Percentiles rank a stretch among this genome's conserved stretches.
phyloP scores from a whole-genome alignment of 139 green algal species.

The Coccomyxa sp. region DNA sequence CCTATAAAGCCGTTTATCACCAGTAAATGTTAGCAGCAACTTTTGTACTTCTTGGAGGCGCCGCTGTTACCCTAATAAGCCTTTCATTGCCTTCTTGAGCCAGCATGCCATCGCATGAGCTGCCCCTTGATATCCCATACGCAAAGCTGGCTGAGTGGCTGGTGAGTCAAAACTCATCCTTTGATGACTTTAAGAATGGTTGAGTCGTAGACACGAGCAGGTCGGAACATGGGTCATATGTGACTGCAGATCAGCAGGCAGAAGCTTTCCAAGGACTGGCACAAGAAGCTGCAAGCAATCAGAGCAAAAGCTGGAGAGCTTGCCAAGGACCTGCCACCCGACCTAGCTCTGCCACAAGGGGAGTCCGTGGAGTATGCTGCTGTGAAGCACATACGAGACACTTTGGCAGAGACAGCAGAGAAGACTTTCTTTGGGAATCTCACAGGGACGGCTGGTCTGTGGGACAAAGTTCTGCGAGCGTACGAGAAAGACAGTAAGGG shows the following conservation, averaged over 20 bases:
- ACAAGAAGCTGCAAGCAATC: conserved; percentile 58
- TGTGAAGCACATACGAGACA: conserved; percentile 45
- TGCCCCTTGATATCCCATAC: conserved; percentile 73
- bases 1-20: no score
- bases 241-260: conserved; percentile 50
- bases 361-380: conserved; percentile 51
- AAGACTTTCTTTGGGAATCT: conserved; percentile 62
- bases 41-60: no score
- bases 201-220: not conserved
- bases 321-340: conserved; percentile 38
- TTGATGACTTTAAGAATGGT: not conserved
- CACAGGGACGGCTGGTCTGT: conserved; percentile 52
- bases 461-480: conserved; percentile 69
- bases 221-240: not conserved
- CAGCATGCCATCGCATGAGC: conserved; percentile 11
- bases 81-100: no score
- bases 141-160: conserved; percentile 69
- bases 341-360: conserved; percentile 20
- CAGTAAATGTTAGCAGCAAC: no score
- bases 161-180: conserved; percentile 27
- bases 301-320: conserved; percentile 48
- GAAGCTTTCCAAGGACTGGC: conserved; percentile 71
- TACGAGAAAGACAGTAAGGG: conserved; percentile 62
- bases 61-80: no score
- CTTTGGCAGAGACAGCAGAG: conserved; percentile 48